Evolutionary conservation across 2,329 filamentous ascomycete genomes (phyloP).

Genomic region (Hypoxylon sp.): DNA sequence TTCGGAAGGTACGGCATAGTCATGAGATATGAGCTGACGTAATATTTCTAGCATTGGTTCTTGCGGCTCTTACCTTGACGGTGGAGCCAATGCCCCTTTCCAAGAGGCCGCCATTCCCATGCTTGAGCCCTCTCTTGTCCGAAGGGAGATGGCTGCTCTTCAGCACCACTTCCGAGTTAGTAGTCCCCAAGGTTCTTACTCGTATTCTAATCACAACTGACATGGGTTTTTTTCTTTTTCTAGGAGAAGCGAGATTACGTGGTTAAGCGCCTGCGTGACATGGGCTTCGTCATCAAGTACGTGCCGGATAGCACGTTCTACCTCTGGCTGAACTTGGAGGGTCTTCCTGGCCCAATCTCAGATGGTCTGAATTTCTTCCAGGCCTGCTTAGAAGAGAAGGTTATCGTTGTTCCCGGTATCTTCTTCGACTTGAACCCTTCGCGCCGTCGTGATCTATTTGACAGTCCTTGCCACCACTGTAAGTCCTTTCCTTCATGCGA

Average conservation of each 20-base stretch:
- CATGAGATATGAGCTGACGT: slow-evolving; percentile 26
- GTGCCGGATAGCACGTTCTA: slow-evolving; percentile 96
- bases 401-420: slow-evolving; percentile 96
- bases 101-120: slow-evolving; percentile 93
- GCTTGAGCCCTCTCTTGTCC: slow-evolving; percentile 88
- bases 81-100: slow-evolving; percentile 94
- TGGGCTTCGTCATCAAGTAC: slow-evolving; percentile 89
- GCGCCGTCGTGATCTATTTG: slow-evolving; percentile 90
- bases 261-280: slow-evolving; percentile 81
- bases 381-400: slow-evolving; percentile 91
- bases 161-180: slow-evolving; percentile 84
- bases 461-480: slow-evolving; percentile 92
- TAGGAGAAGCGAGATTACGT: slow-evolving; percentile 93
- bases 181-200: slow-evolving; percentile 16
- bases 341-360: slow-evolving; percentile 83
- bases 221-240: slow-evolving; percentile 1
- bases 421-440: slow-evolving; percentile 98
- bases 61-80: slow-evolving; percentile 94
- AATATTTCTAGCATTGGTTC: slow-evolving; percentile 75
- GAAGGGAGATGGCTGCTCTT: slow-evolving; percentile 88
- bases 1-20: neutral
- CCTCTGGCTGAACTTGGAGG: slow-evolving; percentile 79
- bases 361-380: slow-evolving; percentile 98
- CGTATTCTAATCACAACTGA: slow-evolving; percentile 39
- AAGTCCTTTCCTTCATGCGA: slow-evolving; percentile 33